phyloP scores from a whole-genome alignment of 345 rosid species.

The Linum tenue region DNA sequence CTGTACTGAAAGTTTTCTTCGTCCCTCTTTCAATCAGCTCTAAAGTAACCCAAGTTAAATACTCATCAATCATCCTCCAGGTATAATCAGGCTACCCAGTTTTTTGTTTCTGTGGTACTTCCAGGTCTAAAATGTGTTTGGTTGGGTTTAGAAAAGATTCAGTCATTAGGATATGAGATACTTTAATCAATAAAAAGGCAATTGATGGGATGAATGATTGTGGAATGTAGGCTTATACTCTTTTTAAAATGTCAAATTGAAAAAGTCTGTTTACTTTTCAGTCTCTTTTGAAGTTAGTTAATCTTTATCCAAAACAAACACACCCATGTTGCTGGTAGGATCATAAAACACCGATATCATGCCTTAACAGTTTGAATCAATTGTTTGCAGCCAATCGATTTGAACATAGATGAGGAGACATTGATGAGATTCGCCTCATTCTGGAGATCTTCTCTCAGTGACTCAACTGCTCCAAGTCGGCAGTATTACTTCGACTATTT shows the following conservation, averaged over 20 bases:
- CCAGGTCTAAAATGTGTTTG: too few species aligned
- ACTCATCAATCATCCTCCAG: constrained; percentile 72
- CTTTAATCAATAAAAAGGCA: too few species aligned
- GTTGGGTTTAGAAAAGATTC: too few species aligned
- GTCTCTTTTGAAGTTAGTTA: too few species aligned
- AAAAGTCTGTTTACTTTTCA: too few species aligned
- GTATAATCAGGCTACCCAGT: constrained; percentile 29
- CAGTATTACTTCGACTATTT: constrained; percentile 85
- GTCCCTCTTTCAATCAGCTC: constrained; percentile 55
- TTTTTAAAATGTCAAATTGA: too few species aligned
- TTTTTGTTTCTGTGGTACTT: constrained; percentile 10
- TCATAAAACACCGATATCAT: neutral
- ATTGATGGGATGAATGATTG: too few species aligned
- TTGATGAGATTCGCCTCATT: constrained; percentile 75
- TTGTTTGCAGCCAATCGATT: constrained; percentile 60
- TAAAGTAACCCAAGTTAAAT: constrained; percentile 64
- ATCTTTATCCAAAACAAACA: too few species aligned
- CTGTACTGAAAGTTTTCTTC: constrained; percentile 41
- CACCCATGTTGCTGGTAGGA: constrained; percentile 1
- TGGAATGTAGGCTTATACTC: too few species aligned
- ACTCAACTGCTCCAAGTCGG: constrained; percentile 52
- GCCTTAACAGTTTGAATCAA: constrained; percentile 18
- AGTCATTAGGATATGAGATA: too few species aligned
- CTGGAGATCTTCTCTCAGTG: constrained; percentile 79
- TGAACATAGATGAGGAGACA: constrained; percentile 88